These are phyloP conservation scores for Secale cereale DNA, from an alignment of 176 grass and related monocot species.

Conservation along the genomic window DNA sequence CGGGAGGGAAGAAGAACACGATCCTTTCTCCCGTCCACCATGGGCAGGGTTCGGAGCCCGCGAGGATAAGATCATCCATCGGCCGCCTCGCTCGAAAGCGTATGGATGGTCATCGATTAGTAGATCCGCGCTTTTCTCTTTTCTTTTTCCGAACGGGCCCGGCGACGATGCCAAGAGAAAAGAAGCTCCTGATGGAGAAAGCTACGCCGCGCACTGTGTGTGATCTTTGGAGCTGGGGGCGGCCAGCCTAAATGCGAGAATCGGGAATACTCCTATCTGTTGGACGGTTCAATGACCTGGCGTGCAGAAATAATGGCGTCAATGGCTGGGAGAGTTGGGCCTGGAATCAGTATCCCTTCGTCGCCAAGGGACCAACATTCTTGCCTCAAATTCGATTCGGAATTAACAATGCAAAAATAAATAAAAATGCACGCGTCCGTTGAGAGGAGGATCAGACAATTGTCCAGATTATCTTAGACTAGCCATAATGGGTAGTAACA, in stretches of 20 bases:
- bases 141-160: not conserved
- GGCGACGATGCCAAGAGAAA: not conserved
- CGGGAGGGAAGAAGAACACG: not conserved
- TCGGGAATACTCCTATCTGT: not conserved
- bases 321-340: not conserved
- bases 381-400: not conserved
- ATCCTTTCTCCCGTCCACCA: conserved; percentile 33
- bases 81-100: not conserved
- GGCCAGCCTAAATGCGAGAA: not conserved
- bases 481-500: too few species aligned
- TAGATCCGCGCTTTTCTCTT: not conserved
- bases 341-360: conserved; percentile 3
- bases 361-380: conserved; percentile 19
- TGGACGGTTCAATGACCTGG: not conserved
- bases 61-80: not conserved
- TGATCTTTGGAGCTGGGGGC: not conserved
- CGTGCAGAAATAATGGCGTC: not conserved
- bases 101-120: not conserved
- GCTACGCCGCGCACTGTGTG: not conserved
- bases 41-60: not conserved
- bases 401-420: conserved; percentile 1
- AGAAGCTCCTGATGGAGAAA: not conserved
- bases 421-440: too few species aligned
- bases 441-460: not conserved
- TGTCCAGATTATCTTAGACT: too few species aligned